Evolutionary conservation across 805 yeast genomes (phyloP).

Genomic region (Teunomyces cretensis): DNA sequence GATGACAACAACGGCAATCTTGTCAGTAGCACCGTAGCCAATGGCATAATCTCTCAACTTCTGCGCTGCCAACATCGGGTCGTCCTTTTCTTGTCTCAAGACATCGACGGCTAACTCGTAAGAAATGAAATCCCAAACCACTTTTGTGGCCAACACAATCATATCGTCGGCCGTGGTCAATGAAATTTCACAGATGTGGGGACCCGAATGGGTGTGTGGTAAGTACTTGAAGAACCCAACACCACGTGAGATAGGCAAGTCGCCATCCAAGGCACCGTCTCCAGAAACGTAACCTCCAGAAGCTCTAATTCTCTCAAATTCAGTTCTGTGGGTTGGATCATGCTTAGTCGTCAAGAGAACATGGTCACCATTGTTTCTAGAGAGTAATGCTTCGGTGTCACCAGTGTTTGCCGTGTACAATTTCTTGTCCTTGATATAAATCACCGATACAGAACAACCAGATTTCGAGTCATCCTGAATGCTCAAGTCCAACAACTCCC

Average conservation of each 20-base stretch:
- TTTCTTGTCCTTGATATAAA: conserved; percentile 69
- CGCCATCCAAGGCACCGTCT: conserved; percentile 82
- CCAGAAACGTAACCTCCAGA: conserved; percentile 90
- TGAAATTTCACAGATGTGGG: conserved; percentile 64
- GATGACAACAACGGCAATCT: conserved; percentile 77
- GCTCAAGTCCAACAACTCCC: conserved; percentile 48
- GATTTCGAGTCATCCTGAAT: conserved; percentile 66
- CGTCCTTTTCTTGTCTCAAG: conserved; percentile 73
- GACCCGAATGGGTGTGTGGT: conserved; percentile 88
- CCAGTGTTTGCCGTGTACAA: conserved; percentile 88
- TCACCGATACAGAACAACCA: conserved; percentile 83
- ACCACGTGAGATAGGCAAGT: conserved; percentile 80
- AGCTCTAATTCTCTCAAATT: conserved; percentile 83
- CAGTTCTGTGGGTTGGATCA: conserved; percentile 75
- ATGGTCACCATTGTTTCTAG: conserved; percentile 80
- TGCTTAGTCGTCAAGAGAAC: conserved; percentile 72
- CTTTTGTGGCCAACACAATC: conserved; percentile 78
- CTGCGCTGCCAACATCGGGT: conserved; percentile 90
- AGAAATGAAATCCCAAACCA: conserved; percentile 81
- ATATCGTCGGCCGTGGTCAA: conserved; percentile 75
- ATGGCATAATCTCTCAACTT: conserved; percentile 91
- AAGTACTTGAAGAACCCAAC: conserved; percentile 84
- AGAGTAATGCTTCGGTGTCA: conserved; percentile 78
- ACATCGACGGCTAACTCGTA: conserved; percentile 89
- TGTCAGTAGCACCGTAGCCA: conserved; percentile 83